Evolutionary conservation across 169 alveolate species (phyloP).

Genomic region (Plasmodium blacklocki): DNA sequence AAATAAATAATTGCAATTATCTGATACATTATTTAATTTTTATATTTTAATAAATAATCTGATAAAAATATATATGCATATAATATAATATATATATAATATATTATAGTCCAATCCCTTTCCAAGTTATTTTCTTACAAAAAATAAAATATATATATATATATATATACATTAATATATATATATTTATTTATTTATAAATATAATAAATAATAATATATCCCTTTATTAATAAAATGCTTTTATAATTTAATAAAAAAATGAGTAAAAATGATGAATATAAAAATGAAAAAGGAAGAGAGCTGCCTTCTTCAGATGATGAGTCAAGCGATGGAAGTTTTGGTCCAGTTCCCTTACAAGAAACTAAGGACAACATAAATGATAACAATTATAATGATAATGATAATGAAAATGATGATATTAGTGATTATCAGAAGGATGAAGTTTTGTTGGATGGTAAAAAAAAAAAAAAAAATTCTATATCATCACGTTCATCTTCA

Average conservation of each 20-base stretch:
- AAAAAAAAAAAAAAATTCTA: neutral
- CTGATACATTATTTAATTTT: no score
- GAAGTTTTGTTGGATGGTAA: neutral
- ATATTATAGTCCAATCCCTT: no score
- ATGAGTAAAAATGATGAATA: neutral
- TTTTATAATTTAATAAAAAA: constrained; percentile 12
- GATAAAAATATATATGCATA: no score
- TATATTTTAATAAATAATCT: no score
- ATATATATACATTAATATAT: neutral
- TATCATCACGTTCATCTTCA: no score
- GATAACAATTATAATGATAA: neutral
- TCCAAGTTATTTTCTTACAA: no score
- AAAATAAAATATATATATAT: neutral
- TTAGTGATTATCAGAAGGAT: neutral
- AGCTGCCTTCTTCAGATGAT: constrained; percentile 10
- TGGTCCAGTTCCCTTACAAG: constrained; percentile 66
- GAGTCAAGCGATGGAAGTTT: constrained; percentile 70
- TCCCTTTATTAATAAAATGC: no score
- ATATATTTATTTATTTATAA: neutral
- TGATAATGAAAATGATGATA: neutral
- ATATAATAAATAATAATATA: no score
- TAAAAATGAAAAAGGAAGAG: constrained; percentile 5
- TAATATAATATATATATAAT: no score
- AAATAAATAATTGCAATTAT: no score
- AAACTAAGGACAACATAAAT: neutral